Percentiles rank a stretch among this genome's conserved stretches.
Evolutionary conservation across 2,329 filamentous ascomycete species (phyloP).

Genomic region (Bimuria novae-zelandiae): DNA sequence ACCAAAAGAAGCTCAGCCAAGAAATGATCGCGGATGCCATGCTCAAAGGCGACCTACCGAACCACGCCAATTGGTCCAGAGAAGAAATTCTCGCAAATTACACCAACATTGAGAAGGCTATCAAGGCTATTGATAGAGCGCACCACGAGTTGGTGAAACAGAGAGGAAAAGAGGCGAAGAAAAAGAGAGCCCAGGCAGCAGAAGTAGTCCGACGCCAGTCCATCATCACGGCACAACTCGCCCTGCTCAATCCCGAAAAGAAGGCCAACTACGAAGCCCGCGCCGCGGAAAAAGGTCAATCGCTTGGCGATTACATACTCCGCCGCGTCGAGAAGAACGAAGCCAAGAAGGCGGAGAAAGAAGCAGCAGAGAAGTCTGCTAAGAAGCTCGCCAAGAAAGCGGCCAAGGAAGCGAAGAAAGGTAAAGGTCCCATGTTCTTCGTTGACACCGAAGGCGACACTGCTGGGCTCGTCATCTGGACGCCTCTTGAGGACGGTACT

Average conservation of each 20-base stretch:
- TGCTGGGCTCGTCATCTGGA: background rate
- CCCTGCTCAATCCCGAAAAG: slow-evolving; percentile 35
- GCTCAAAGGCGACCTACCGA: slow-evolving; percentile 18
- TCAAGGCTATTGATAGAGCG: slow-evolving; percentile 12
- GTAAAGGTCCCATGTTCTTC: slow-evolving; percentile 3
- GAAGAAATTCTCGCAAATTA: slow-evolving; percentile 17
- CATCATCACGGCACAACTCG: slow-evolving; percentile 13
- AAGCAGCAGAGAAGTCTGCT: background rate
- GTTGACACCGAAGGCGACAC: slow-evolving; percentile 3
- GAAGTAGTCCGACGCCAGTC: background rate
- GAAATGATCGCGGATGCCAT: slow-evolving; percentile 14
- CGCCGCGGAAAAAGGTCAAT: slow-evolving; percentile 44
- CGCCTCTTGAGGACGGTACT: slow-evolving; percentile 2
- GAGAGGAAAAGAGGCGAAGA: slow-evolving; percentile 5
- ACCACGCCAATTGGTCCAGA: slow-evolving; percentile 12
- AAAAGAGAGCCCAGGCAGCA: background rate
- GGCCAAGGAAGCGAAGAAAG: background rate
- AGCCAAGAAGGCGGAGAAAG: slow-evolving; percentile 16
- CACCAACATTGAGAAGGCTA: background rate
- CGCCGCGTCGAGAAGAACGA: slow-evolving; percentile 42
- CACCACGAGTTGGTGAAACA: slow-evolving; percentile 10
- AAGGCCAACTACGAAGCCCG: slow-evolving; percentile 37
- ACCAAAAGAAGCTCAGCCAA: slow-evolving; percentile 15
- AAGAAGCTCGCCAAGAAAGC: background rate
- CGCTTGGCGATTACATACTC: slow-evolving; percentile 43